Evolutionary conservation across 2,329 filamentous ascomycete genomes (phyloP).

Genomic region (Fusarium stilboides): DNA sequence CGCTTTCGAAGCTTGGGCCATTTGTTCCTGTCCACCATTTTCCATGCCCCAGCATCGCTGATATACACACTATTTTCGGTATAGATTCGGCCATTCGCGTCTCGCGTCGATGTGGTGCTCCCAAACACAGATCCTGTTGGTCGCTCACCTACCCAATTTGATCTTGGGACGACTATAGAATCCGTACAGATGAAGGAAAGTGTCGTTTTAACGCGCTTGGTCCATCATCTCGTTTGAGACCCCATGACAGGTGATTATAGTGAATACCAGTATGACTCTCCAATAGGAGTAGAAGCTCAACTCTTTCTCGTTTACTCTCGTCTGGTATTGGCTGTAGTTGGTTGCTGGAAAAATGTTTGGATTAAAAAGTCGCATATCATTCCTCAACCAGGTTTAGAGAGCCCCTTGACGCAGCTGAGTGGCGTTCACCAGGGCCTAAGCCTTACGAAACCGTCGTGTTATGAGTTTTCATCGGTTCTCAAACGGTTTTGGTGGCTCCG

Average conservation of each 20-base stretch:
- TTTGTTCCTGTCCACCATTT: slow-evolving; percentile 35
- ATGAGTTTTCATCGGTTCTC: slow-evolving; percentile 37
- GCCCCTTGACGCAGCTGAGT: slow-evolving; percentile 15
- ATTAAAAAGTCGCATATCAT: slow-evolving; percentile 9
- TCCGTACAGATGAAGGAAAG: slow-evolving; percentile 28
- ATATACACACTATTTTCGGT: slow-evolving; percentile 25
- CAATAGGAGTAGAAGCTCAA: slow-evolving; percentile 5
- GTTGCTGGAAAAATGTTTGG: slow-evolving; percentile 5
- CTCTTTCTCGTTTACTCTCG: slow-evolving; percentile 15
- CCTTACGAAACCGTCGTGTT: slow-evolving; percentile 16
- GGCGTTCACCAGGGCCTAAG: slow-evolving; percentile 23
- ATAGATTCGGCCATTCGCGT: slow-evolving; percentile 37
- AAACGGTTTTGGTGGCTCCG: slow-evolving; percentile 42
- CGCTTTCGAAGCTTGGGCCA: slow-evolving; percentile 40
- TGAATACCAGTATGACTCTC: slow-evolving; percentile 5
- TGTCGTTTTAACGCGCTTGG: slow-evolving; percentile 24
- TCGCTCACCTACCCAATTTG: slow-evolving; percentile 23
- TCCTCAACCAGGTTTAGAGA: slow-evolving; percentile 4
- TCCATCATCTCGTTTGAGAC: slow-evolving; percentile 10
- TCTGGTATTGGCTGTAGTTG: slow-evolving; percentile 17
- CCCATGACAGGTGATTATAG: slow-evolving; percentile 21
- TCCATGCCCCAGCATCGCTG: slow-evolving; percentile 20
- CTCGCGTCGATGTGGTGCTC: slow-evolving; percentile 32
- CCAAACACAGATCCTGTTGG: slow-evolving; percentile 38
- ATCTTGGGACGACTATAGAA: slow-evolving; percentile 15